Conservation (phyloP, 768 basidiomycete genomes). For the Trametes cinnabarina region DNA sequence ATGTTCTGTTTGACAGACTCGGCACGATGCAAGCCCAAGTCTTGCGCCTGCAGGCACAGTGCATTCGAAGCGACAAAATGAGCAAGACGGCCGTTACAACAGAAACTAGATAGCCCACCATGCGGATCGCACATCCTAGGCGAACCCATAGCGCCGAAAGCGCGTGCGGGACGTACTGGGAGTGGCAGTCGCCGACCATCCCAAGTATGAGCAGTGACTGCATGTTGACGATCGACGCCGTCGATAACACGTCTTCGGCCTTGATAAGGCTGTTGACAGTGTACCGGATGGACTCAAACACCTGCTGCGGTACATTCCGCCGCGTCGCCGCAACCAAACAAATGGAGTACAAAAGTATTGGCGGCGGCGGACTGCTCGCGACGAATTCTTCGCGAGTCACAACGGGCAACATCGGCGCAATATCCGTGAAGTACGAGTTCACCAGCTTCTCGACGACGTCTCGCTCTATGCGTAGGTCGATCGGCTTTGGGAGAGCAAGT, state of each 20-base stretch:
- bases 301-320: constrained; percentile 74
- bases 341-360: constrained; percentile 88
- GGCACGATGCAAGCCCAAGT: constrained; percentile 91
- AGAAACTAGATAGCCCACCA: constrained; percentile 55
- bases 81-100: constrained; percentile 1
- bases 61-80: constrained; percentile 7
- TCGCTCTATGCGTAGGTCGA: constrained; percentile 73
- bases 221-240: constrained; percentile 80
- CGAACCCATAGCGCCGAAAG: constrained; percentile 85
- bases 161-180: constrained; percentile 82
- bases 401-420: constrained; percentile 86
- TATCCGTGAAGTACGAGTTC: constrained; percentile 89
- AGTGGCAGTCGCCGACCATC: constrained; percentile 89
- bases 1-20: constrained; percentile 82
- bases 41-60: constrained; percentile 71
- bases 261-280: constrained; percentile 86
- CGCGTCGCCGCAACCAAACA: constrained; percentile 89
- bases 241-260: constrained; percentile 87
- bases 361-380: constrained; percentile 65
- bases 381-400: constrained; percentile 89
- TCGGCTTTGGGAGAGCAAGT: constrained; percentile 53
- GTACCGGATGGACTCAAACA: constrained; percentile 89
- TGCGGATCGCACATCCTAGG: constrained; percentile 84
- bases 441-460: constrained; percentile 78
- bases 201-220: constrained; percentile 83